These are phyloP conservation scores for Psidium guajava DNA, from an alignment of 345 rosid genomes.

Conservation along the genomic window DNA sequence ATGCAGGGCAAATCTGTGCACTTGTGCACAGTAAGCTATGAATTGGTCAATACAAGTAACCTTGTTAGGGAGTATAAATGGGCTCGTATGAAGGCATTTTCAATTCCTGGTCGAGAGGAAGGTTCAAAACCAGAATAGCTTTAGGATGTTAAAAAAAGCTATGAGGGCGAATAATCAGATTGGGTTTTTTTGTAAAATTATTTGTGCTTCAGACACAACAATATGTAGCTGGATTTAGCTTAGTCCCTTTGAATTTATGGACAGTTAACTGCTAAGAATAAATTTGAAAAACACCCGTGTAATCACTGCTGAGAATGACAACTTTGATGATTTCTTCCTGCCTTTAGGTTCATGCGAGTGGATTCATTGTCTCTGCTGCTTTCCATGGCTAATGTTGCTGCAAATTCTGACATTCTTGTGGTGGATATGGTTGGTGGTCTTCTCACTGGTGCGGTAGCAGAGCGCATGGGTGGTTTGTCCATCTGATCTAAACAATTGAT, in stretches of 20 bases:
- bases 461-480: constrained; percentile 70
- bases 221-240: neutral
- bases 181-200: neutral
- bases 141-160: neutral
- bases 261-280: neutral
- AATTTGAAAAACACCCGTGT: neutral
- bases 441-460: constrained; percentile 91
- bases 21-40: neutral
- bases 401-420: constrained; percentile 71
- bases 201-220: neutral
- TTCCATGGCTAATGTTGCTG: constrained; percentile 74
- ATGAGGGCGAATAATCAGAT: neutral
- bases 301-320: neutral
- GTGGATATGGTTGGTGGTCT: constrained; percentile 94
- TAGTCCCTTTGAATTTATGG: neutral
- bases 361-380: constrained; percentile 79
- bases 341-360: constrained; percentile 59
- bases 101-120: neutral
- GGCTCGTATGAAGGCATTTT: neutral
- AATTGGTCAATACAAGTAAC: neutral
- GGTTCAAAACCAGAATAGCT: neutral
- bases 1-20: neutral
- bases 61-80: neutral
- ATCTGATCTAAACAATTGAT: neutral
- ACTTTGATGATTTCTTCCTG: neutral